Evolutionary conservation across 2,329 filamentous ascomycete genomes (phyloP).

Genomic region (Sarocladium oryzae): DNA sequence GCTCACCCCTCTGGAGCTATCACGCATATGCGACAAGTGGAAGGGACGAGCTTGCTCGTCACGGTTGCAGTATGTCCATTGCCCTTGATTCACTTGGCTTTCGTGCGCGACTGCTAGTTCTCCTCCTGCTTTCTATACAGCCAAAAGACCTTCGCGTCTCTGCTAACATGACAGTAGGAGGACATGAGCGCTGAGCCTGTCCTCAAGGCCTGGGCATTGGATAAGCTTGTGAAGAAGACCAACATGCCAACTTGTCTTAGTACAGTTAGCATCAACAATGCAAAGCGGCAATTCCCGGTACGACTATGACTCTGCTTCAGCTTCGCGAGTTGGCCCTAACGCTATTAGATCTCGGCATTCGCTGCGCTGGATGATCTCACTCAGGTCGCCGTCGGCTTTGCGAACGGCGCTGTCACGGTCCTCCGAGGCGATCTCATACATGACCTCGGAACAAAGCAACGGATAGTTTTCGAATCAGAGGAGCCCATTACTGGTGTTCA

Average conservation of each 20-base stretch:
- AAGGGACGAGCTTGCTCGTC: constrained; percentile 77
- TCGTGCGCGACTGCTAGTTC: no score
- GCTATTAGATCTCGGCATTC: constrained; percentile 70
- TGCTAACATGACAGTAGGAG: constrained; percentile 46
- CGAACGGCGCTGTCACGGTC: constrained; percentile 88
- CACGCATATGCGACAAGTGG: constrained; percentile 87
- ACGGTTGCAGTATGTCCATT: constrained; percentile 55
- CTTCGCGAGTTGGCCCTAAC: constrained; percentile 7
- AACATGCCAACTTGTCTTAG: constrained; percentile 83
- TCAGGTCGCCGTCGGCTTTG: constrained; percentile 92
- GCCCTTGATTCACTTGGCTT: no score
- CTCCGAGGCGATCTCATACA: constrained; percentile 92
- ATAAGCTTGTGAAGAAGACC: constrained; percentile 91
- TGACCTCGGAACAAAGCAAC: constrained; percentile 87
- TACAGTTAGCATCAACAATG: constrained; percentile 80
- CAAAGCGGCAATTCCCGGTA: constrained; percentile 86
- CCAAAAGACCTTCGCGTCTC: no score
- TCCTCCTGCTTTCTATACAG: no score
- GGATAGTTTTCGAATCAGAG: constrained; percentile 92
- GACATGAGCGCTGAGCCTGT: constrained; percentile 82
- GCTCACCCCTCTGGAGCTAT: constrained; percentile 76
- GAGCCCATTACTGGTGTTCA: constrained; percentile 92
- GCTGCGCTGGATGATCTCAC: constrained; percentile 80
- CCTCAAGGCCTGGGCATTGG: constrained; percentile 95
- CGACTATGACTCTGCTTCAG: constrained; percentile 16